Evolutionary conservation across 441 rosid species (phyloP).

Genomic region (Populus hybrid): DNA sequence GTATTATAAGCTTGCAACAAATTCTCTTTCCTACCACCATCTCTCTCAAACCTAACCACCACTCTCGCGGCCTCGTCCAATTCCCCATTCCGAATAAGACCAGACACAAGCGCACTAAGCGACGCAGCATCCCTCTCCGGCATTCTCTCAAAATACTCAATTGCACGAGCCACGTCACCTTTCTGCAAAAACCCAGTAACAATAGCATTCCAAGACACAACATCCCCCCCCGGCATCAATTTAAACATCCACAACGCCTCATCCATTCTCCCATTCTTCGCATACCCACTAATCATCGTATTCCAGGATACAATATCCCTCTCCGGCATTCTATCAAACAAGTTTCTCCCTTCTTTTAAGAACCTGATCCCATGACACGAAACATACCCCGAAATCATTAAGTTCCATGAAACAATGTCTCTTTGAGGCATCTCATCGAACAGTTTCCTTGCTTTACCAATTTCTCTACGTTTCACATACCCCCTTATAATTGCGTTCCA

Average conservation of each 20-base stretch:
- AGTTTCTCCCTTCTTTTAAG: constrained; percentile 43
- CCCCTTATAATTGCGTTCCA: constrained; percentile 71
- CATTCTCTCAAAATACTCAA: constrained; percentile 46
- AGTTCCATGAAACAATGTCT: constrained; percentile 58
- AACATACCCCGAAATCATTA: constrained; percentile 59
- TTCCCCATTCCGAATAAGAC: constrained; percentile 50
- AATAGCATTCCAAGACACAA: constrained; percentile 56
- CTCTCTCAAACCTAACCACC: constrained; percentile 30
- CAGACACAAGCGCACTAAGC: constrained; percentile 50
- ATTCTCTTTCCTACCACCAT: constrained; percentile 29
- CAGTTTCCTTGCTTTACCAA: constrained; percentile 48
- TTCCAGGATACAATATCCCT: constrained; percentile 66
- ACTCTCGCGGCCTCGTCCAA: constrained; percentile 50
- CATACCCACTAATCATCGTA: constrained; percentile 68
- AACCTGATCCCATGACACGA: constrained; percentile 43
- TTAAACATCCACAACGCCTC: constrained; percentile 48
- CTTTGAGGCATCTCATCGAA: constrained; percentile 64
- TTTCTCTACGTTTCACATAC: constrained; percentile 46
- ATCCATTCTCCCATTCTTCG: constrained; percentile 42
- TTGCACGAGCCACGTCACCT: constrained; percentile 37
- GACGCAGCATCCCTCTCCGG: constrained; percentile 46
- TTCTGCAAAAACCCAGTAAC: constrained; percentile 48
- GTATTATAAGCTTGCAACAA: constrained; percentile 58
- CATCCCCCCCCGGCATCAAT: constrained; percentile 46
- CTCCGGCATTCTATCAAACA: constrained; percentile 58